Conservation (phyloP, 176 grass and related monocot species). For the Triticum urartu region DNA sequence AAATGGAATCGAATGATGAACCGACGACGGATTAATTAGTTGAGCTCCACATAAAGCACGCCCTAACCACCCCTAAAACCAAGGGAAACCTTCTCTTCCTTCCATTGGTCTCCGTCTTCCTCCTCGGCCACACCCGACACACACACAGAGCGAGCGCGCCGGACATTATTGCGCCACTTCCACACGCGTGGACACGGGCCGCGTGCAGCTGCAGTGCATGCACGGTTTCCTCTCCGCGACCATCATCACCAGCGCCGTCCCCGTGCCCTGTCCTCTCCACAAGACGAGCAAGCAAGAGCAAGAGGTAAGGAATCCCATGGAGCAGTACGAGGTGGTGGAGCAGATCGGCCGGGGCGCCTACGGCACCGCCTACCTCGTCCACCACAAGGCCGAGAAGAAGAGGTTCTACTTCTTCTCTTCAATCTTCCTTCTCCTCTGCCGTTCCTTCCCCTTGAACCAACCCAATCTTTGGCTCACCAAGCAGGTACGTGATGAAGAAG, state of each 20-base stretch:
- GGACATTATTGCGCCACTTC: conserved; percentile 22
- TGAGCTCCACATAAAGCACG: conserved; percentile 15
- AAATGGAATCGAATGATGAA: not conserved
- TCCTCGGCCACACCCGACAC: not conserved
- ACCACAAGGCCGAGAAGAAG: conserved; percentile 66
- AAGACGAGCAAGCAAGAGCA: too few species aligned
- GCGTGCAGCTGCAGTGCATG: not conserved
- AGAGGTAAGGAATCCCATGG: conserved; percentile 22
- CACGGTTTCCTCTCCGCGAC: not conserved
- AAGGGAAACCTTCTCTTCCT: not conserved
- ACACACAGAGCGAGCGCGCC: not conserved
- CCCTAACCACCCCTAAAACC: not conserved
- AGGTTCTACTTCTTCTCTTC: conserved; percentile 29
- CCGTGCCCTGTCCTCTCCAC: not conserved
- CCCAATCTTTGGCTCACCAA: too few species aligned
- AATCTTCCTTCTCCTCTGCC: not conserved
- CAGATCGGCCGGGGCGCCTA: conserved; percentile 81
- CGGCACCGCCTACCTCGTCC: conserved; percentile 76
- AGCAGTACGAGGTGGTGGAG: conserved; percentile 80
- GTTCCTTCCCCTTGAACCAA: not conserved
- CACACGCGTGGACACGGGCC: conserved; percentile 18
- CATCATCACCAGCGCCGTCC: not conserved
- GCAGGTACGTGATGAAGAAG: conserved; percentile 89
- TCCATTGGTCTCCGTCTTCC: not conserved
- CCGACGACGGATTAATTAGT: conserved; percentile 5